Evolutionary conservation across 257 asterid species (phyloP).

Genomic region (Penstemon davidsonii): DNA sequence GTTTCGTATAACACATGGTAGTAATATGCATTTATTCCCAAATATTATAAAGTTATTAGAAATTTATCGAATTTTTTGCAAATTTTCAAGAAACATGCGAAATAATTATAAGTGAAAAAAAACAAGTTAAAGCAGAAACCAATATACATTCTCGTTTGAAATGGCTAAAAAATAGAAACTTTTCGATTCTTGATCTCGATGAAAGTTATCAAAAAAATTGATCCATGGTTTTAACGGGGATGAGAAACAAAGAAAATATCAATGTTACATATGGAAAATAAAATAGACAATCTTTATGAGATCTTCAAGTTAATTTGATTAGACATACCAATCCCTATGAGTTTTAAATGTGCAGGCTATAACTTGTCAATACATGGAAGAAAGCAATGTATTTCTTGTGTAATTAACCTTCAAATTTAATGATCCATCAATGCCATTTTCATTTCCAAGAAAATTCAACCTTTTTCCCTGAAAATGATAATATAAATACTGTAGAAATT

Average conservation of each 20-base stretch:
- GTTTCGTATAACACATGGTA: no score
- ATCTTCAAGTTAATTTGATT: constrained; percentile 19
- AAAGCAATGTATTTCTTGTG: background rate
- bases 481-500: constrained; percentile 21
- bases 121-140: no score
- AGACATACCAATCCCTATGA: constrained; percentile 33
- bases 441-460: constrained; percentile 50
- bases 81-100: no score
- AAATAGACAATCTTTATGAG: background rate
- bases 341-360: constrained; percentile 38
- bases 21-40: no score
- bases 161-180: no score
- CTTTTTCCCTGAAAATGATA: constrained; percentile 28
- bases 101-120: no score
- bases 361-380: constrained; percentile 37
- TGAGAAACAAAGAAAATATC: background rate
- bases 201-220: no score
- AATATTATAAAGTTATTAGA: no score
- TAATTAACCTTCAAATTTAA: constrained; percentile 28
- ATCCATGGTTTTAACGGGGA: no score
- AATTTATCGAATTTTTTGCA: no score
- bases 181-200: no score
- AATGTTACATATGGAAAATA: background rate
- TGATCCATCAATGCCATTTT: constrained; percentile 40
- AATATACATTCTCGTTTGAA: no score